Conservation (phyloP, 78 protist genomes). For the Acrasis kona region DNA sequence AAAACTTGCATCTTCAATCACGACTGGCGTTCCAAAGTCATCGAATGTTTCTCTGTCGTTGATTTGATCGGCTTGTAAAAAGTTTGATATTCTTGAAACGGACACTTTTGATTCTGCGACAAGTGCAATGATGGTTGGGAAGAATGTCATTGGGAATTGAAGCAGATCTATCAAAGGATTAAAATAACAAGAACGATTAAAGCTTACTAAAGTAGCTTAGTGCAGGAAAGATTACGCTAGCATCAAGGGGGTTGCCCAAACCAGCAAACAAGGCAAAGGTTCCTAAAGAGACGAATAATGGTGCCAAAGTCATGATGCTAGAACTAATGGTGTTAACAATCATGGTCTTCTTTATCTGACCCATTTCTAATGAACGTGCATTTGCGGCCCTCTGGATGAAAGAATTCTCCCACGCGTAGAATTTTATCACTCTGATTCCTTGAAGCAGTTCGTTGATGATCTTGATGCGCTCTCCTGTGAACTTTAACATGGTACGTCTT, state of each 20-base stretch:
- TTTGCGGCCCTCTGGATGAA: background rate
- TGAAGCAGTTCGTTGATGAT: conserved; percentile 52
- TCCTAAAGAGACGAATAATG: conserved; percentile 15
- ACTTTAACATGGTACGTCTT: background rate
- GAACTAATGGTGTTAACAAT: background rate
- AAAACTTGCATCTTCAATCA: conserved; percentile 14
- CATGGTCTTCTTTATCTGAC: conserved; percentile 13
- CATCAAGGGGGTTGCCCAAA: conserved; percentile 38
- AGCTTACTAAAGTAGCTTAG: too few species aligned
- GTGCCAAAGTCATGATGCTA: background rate
- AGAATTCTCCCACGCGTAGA: conserved; percentile 68
- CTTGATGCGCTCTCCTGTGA: conserved; percentile 39
- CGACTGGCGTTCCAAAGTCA: background rate
- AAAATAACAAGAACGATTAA: background rate
- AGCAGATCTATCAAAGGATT: conserved; percentile 26
- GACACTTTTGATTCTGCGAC: background rate
- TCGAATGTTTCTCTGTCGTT: background rate
- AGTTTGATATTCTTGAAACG: background rate
- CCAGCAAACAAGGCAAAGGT: conserved; percentile 9
- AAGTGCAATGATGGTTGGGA: conserved; percentile 11
- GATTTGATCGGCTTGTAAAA: background rate
- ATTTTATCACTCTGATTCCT: conserved; percentile 59
- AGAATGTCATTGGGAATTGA: conserved; percentile 54
- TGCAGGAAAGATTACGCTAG: conserved; percentile 11
- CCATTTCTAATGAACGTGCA: conserved; percentile 23